Evolutionary conservation across 2,329 filamentous ascomycete genomes (phyloP).

Genomic region (Dryadomyces quercivorus): DNA sequence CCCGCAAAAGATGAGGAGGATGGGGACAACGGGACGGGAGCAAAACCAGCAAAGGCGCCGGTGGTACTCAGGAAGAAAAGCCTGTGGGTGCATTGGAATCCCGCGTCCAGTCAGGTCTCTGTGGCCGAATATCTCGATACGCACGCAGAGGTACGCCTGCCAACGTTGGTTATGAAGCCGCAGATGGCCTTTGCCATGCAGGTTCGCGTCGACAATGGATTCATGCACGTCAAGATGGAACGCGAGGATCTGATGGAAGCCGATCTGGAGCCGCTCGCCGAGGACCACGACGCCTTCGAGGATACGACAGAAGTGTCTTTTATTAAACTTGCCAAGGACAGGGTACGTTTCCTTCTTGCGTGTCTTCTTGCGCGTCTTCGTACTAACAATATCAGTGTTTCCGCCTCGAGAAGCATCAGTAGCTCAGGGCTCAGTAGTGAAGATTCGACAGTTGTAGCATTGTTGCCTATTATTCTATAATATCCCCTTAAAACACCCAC

Average conservation of each 20-base stretch:
- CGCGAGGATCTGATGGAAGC: background rate
- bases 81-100: background rate
- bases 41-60: background rate
- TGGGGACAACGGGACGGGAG: background rate
- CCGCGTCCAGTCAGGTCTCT: background rate
- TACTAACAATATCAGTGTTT: no score
- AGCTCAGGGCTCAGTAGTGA: no score
- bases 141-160: background rate
- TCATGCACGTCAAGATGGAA: background rate
- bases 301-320: background rate
- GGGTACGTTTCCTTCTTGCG: background rate
- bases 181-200: background rate
- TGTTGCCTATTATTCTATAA: background rate
- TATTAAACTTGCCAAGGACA: background rate
- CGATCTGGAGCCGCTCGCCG: background rate
- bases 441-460: no score
- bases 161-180: background rate
- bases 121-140: background rate
- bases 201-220: background rate
- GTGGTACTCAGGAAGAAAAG: background rate
- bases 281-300: background rate
- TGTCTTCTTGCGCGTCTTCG: no score
- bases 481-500: background rate
- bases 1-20: background rate
- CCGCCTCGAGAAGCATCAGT: no score